Base-by-base conservation (phyloP, 495 filamentous ascomycete genomes). In the Aspergillus homomorphus region DNA sequence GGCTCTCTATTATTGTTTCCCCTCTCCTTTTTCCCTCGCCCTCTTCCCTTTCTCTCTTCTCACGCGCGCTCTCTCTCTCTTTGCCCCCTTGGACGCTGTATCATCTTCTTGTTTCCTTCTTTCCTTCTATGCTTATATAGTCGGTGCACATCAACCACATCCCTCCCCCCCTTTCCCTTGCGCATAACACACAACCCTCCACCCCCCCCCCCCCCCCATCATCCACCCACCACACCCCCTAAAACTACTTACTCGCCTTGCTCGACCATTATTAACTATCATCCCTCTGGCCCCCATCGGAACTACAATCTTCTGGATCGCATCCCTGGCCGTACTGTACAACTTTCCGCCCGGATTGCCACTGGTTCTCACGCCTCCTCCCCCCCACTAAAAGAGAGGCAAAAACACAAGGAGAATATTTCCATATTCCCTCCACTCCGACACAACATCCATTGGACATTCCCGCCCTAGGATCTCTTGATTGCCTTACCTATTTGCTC, bases 1-100 rank as follows among this genome's bases (percentile, higher is more conserved):
- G 20, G 28, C 56, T 30, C 45, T 50, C 30, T 51, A 26, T 44
- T 53, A 38, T 28, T 45, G 45, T 49, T 20, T 18, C 21, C 15
- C 52, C 41, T 49, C 38, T 45, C 57, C 15, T 33, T 21, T 38
- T 23, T 24, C 26, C 23, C 46, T 49, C 56, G 54, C 46, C 59
- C 62, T 53, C 53, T 62, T 51, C 65, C n/a, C 62, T 60, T 55
- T 63, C 56, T 55, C 52, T 65, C 59, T 64, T 65, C 54, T 61
- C 44, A 55, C 28, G 45, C 53, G 50, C 46, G 53, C 44, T 45
- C 18, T 14, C 19, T 30, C 43, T 41, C 19, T 9, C 45, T 57
- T 48, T 38, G 3, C 53, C 33, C 33, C 15, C 15, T 38, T 12
- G 45, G 19, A 19, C 45, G 1, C 6, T 22, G 20, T 48, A 48